Evolutionary conservation across 2,329 filamentous ascomycete species (phyloP), one percentile per base, ranked within the genome.

Genomic region (Diplodia corticola): DNA sequence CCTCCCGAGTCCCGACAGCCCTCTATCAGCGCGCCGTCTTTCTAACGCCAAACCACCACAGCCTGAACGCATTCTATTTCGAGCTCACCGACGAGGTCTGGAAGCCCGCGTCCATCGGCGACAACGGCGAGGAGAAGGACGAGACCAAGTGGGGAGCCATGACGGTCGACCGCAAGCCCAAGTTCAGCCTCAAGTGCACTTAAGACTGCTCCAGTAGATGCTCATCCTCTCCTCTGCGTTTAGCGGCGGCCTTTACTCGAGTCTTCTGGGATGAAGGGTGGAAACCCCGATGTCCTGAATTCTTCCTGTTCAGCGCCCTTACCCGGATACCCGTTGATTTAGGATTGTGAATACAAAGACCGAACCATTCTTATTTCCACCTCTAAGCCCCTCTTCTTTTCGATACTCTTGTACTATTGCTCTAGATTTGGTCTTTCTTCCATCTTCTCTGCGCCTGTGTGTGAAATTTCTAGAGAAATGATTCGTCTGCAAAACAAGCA

Each of bases 21-120:
- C 40, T 44, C 40, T 9, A 44, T 20, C 40, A 20, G 7, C n/a
- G 3, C 10, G 20, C 20, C 40, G 13, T 20, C 6, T 44, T 20
- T 6, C 40, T 44, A 20, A 44, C 17, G 17, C 5, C 40, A 20
- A 9, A 44, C 17, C 40, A 20, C 15, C 7, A 3, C 6, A 20
- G n/a, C 3, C 17, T 44, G 69, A 89, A 90, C 71, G 85, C 88
- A 65, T 91, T 91, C 80, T 89, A 86, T 79, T 91, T 91, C 71
- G 89, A 91, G 82, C 88, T 88, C 50, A 90, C 89, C 71, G 89
- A 91, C 71, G 89, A 91, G 84, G 80, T 84, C 67, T 90, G 87
- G 86, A 91, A 91, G 85, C 87, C 88, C 64, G 76, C 81, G 51
- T 85, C 83, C 69, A 78, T 84, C 68, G 89, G 89, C 71, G 84